Base-by-base conservation (phyloP, 2,329 filamentous ascomycete species). In the Aspergillus sclerotialis region DNA sequence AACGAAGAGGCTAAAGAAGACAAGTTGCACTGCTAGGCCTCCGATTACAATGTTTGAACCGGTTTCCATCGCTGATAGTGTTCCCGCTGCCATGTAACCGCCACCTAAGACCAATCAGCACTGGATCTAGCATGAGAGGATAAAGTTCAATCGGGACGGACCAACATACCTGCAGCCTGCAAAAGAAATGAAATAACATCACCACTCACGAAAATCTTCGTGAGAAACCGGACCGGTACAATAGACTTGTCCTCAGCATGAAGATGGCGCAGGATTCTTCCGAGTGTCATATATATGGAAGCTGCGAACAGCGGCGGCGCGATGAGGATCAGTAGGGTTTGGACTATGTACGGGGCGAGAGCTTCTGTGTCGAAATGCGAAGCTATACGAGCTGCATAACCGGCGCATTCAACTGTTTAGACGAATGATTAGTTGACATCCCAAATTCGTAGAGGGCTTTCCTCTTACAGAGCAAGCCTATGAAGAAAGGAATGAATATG, bases 1-100 rank as follows among this genome's bases (percentile, higher is more conserved):
- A 28, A 74, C 58, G 48, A 82, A 82, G 30, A 78, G 57, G 14
- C 64, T 67, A 39, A 82, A 79, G 39, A 74, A 67, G 31, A 75
- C 30, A 18, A 82, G 65, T 46, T 82, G 78, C 12, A 80, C 52
- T 28, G 73, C 56, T 1, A 82, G 58, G 1, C 78, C 77, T 1
- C 46, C 70, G 5, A 80, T 56, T 14, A 81, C 68, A 32, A 80
- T 60, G 14, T 55, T 45, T 11, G 48, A 43, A 11, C 53, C 54
- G 3, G 30, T 39, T 2, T 43, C 24, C 16, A 44, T 46, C 15
- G 39, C 36, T 21, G 37, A 33, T 6, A 32, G 40, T 2, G 33
- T 43, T n/a, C 46, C 44, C 13, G 42, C 35, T 0, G 48, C 40
- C 50, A 56, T 56, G 24, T 56, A 45, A 7, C 53, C 52, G 5